These are phyloP conservation scores for Scenedesmus sp. DNA, from an alignment of 163 green algal species.

Conservation along the genomic window DNA sequence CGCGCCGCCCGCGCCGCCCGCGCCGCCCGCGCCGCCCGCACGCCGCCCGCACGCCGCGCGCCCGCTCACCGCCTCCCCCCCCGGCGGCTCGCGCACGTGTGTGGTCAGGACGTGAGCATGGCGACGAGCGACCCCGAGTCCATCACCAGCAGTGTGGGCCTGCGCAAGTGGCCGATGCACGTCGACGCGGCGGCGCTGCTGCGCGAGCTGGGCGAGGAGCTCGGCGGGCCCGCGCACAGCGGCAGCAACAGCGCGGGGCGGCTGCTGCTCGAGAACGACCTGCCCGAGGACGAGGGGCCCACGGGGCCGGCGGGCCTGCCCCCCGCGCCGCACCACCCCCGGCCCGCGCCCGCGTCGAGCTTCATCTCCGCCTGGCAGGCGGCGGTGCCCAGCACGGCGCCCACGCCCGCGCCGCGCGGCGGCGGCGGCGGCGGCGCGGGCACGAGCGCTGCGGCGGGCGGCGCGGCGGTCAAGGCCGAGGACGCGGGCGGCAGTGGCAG, in stretches of 20 bases:
- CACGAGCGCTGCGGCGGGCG: too few relatives aligned
- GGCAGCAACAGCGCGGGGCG: slow-evolving; percentile 23
- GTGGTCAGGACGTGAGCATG: slow-evolving; percentile 55
- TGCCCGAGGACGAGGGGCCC: slow-evolving; percentile 22
- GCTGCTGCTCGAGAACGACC: slow-evolving; percentile 43
- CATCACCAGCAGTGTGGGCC: slow-evolving; percentile 34
- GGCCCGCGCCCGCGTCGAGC: too few relatives aligned
- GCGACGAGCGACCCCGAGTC: slow-evolving; percentile 61
- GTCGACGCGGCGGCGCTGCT: slow-evolving; percentile 28
- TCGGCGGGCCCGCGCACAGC: neutral
- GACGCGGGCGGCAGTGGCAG: too few relatives aligned
- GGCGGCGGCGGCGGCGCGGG: too few relatives aligned
- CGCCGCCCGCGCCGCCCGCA: neutral
- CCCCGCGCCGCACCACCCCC: slow-evolving; percentile 16
- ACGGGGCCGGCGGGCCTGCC: neutral
- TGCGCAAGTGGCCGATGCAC: slow-evolving; percentile 64
- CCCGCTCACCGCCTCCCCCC: too few relatives aligned
- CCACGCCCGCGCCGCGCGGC: too few relatives aligned
- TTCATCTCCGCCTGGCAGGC: slow-evolving; percentile 2
- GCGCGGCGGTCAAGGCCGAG: too few relatives aligned
- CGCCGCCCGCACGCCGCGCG: too few relatives aligned
- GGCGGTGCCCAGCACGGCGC: too few relatives aligned
- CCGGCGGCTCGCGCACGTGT: slow-evolving; percentile 6
- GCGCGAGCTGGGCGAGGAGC: slow-evolving; percentile 5
- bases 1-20: too few relatives aligned